Evolutionary conservation across 352 stramenopile species (phyloP).

Genomic region (Phytophthora quininea): DNA sequence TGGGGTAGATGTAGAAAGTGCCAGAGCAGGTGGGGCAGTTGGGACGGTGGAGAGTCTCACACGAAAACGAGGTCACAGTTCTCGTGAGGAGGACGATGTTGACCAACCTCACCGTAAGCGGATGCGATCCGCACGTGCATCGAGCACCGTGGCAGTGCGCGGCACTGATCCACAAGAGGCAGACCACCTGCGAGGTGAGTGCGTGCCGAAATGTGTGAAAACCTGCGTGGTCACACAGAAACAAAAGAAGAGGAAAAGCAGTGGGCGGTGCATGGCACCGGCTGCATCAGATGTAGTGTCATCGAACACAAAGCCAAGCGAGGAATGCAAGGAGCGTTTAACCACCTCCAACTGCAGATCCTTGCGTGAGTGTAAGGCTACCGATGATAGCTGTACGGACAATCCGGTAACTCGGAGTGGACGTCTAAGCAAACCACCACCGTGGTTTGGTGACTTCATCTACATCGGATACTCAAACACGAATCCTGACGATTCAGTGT

Average conservation of each 20-base stretch:
- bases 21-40: background rate
- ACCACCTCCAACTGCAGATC: background rate
- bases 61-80: background rate
- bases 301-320: background rate
- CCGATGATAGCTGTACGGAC: background rate
- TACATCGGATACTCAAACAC: conserved; percentile 1
- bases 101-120: background rate
- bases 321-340: background rate
- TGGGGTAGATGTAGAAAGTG: background rate
- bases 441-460: conserved; percentile 3
- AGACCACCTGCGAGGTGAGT: background rate
- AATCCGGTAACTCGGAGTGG: background rate
- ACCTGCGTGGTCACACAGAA: no score
- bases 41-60: background rate
- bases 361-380: background rate
- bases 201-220: background rate
- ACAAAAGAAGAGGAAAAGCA: conserved; percentile 5
- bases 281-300: background rate
- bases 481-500: background rate
- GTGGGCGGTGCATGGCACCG: conserved; percentile 12
- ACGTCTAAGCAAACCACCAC: background rate
- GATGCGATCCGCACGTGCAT: background rate
- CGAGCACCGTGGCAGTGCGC: no score
- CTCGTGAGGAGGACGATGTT: no score
- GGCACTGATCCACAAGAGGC: background rate